Conservation (phyloP, 2,329 filamentous ascomycete species). For the Aspergillus ibericus region DNA sequence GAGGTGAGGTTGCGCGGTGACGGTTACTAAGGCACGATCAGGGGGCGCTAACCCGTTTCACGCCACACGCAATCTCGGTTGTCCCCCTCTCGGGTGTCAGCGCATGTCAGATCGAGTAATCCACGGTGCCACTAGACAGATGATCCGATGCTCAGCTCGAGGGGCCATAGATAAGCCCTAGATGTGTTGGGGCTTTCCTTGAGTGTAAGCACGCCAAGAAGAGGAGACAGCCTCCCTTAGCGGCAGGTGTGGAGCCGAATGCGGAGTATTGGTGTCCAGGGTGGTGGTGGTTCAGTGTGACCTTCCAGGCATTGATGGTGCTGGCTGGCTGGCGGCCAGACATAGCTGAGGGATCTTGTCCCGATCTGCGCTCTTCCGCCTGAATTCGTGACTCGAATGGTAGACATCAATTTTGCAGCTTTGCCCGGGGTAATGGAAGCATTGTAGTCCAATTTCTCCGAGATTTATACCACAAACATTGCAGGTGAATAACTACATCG, state of each 20-base stretch:
- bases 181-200: constrained; percentile 3
- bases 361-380: neutral
- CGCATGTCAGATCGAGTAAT: constrained; percentile 7
- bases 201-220: constrained; percentile 24
- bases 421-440: neutral
- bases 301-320: neutral
- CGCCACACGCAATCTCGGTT: constrained; percentile 22
- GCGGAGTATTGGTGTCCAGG: constrained; percentile 20
- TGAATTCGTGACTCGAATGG: constrained; percentile 1
- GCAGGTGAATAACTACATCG: neutral
- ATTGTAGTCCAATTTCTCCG: neutral
- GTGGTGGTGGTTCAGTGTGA: neutral
- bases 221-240: constrained; percentile 15
- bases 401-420: neutral
- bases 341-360: constrained; percentile 6
- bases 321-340: neutral
- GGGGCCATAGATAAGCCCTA: constrained; percentile 13
- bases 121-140: neutral
- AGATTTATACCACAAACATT: neutral
- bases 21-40: constrained; percentile 31
- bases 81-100: constrained; percentile 3
- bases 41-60: constrained; percentile 28
- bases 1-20: constrained; percentile 37
- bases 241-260: constrained; percentile 20
- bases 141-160: constrained; percentile 12